Base-by-base conservation (phyloP, 2,329 filamentous ascomycete genomes). In the Leptographium wingfieldii region DNA sequence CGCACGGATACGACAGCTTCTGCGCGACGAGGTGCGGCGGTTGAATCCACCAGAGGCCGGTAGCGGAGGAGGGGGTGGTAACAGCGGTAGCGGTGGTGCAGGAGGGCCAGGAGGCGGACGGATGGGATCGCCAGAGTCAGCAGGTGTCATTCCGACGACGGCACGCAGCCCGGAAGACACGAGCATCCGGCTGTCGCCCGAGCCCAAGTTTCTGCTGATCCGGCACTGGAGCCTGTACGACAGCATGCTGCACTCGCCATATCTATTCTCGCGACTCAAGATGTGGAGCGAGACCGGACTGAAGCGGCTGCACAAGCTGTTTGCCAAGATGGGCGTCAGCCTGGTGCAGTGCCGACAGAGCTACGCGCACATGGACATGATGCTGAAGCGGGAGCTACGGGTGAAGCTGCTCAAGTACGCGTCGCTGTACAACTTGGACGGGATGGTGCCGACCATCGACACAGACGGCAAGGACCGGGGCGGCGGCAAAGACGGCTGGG, bases 301-400 rank as follows among this genome's bases (percentile, higher is more conserved):
- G 58, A 95, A 95, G 71, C 83, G 92, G 57, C 77, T 99, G 25
- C 90, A 96, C 72, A 97, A 97, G 70, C 80, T 99, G 0, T 80
- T 99, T 3, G 94, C 94, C 52, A 99, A 97, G 73, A 99, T 99
- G 92, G 94, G 94, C 38, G 89, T 99, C 59, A 95, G 90, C 68
- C 77, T 97, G 46, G 87, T 87, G 5, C 92, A 99, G 73, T 96
- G 92, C 74, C 92, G 90, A 67, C 94, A 97, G 72, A 92, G 85
- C 69, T 99, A 97, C 70, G 90, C 91, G 0, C 94, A 99, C 72
- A 97, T 99, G 92, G 92, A 97, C 73, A 95, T 96, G 85, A 86
- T 95, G 72, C 77, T 99, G 40, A 99, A 97, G 73, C 86, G 90
- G 5, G 89, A 90, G 35, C 75, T 67, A 35, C 85, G 92, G 51